A percentile compares a stretch with the other conserved stretches of the same genome.
phyloP scores from a whole-genome alignment of 495 filamentous ascomycete species.

The Penicillium herquei region DNA sequence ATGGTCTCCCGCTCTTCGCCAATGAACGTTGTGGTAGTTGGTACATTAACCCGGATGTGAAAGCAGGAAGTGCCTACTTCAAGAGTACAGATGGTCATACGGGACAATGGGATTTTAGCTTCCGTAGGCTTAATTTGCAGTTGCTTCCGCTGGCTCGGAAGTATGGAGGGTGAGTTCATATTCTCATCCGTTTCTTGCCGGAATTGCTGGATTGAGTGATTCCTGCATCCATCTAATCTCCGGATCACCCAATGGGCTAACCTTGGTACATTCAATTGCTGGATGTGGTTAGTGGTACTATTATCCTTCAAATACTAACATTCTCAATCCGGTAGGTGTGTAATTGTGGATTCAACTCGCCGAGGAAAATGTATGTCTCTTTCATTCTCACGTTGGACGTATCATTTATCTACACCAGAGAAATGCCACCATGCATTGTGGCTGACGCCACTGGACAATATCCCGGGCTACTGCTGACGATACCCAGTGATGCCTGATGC shows the following conservation, averaged over 20 bases:
- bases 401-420: background rate
- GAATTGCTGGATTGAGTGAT: background rate
- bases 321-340: constrained; percentile 53
- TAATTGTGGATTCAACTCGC: constrained; percentile 94
- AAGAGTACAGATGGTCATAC: constrained; percentile 97
- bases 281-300: background rate
- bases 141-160: constrained; percentile 61
- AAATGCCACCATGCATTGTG: constrained; percentile 3
- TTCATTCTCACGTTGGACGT: no score
- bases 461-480: background rate
- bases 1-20: constrained; percentile 74
- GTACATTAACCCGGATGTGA: constrained; percentile 73
- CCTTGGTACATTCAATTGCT: background rate
- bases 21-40: constrained; percentile 95
- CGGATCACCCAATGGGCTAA: background rate
- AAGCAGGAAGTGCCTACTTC: constrained; percentile 80
- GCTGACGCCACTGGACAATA: constrained; percentile 11
- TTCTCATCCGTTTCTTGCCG: constrained; percentile 8
- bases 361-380: constrained; percentile 71
- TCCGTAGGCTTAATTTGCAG: constrained; percentile 79
- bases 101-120: constrained; percentile 85
- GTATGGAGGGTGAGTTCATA: constrained; percentile 60
- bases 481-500: constrained; percentile 81
- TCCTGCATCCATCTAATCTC: background rate
- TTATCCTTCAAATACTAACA: no score